Base-by-base conservation (phyloP, 352 stramenopile species). In the Phytophthora podocarpi region DNA sequence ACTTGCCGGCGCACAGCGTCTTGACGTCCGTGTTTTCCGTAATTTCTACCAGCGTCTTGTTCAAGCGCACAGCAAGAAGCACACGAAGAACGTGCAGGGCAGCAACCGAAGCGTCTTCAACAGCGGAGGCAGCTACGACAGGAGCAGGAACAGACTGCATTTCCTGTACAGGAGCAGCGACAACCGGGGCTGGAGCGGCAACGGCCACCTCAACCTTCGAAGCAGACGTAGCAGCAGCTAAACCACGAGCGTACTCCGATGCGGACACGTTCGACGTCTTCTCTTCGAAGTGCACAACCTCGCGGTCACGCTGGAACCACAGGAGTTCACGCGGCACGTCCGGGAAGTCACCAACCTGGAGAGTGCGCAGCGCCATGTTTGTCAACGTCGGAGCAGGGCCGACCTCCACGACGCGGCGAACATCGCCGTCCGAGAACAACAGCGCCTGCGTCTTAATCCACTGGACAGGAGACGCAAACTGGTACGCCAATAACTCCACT, bases 371-470 rank as follows among this genome's bases (percentile, higher is more conserved):
- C 21, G 86, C 88, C 88, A 96, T 95, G 74, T 89, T 93, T 16
- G 85, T 93, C 36, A 96, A 59, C 24, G 87, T 96, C 12, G 87
- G 70, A 45, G 83, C 78, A 52, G 87, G 85, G 16, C 88, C 86
- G 54, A 96, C 91, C 68, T 96, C 88, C 16, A 96, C 66, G 31
- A 95, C 86, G 18, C 86, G 76, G n/a, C 69, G 64, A 34, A 93
- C 80, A 26, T 74, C 78, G n/a, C 73, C 66, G 7, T 76, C 37
- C 26, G 78, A 78, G 60, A 96, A 95, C 47, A 96, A 54, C 32
- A 87, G 72, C 32, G 71, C 64, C 66, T 96, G 88, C 4, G 88
- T 95, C 70, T 93, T 89, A 48, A 97, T 97, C 89, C 89, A 97
- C 59, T 93, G 87, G 13, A 97, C 87, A 4, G 89, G 89, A 7